Evolutionary conservation across 257 asterid species (phyloP).

Genomic region (Osmanthus fragrans): DNA sequence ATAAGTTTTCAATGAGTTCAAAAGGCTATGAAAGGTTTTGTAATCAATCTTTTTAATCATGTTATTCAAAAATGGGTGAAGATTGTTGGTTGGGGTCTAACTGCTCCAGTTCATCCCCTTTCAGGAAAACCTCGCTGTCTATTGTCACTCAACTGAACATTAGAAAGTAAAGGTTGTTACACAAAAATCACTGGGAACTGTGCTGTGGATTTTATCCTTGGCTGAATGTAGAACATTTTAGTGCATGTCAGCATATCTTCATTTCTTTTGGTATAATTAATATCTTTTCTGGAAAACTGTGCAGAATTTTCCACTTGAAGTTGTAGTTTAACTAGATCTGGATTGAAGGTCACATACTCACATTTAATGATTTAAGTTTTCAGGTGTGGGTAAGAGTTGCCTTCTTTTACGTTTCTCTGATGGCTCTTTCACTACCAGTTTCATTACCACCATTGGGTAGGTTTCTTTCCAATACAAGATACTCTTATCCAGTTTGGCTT

Average conservation of each 20-base stretch:
- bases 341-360: not conserved
- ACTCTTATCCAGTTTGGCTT: not conserved
- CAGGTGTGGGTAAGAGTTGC: slow-evolving; percentile 98
- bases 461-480: slow-evolving; percentile 21
- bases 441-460: slow-evolving; percentile 84
- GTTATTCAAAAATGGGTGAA: not conserved
- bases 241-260: not conserved
- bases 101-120: not conserved
- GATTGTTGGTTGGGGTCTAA: not conserved
- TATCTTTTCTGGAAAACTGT: not conserved
- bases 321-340: not conserved
- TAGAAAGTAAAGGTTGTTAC: not conserved
- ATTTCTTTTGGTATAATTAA: not conserved
- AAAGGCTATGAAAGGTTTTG: not conserved
- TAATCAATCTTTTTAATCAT: not conserved
- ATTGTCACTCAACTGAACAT: not conserved
- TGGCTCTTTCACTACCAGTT: slow-evolving; percentile 98
- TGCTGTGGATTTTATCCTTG: slow-evolving; percentile 1
- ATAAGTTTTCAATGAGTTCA: not conserved
- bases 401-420: slow-evolving; percentile 95
- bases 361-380: not conserved
- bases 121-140: not conserved
- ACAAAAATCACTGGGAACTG: not conserved
- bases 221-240: not conserved
- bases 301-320: not conserved